Conservation (phyloP, 257 asterid genomes). For the Penstemon barbatus region DNA sequence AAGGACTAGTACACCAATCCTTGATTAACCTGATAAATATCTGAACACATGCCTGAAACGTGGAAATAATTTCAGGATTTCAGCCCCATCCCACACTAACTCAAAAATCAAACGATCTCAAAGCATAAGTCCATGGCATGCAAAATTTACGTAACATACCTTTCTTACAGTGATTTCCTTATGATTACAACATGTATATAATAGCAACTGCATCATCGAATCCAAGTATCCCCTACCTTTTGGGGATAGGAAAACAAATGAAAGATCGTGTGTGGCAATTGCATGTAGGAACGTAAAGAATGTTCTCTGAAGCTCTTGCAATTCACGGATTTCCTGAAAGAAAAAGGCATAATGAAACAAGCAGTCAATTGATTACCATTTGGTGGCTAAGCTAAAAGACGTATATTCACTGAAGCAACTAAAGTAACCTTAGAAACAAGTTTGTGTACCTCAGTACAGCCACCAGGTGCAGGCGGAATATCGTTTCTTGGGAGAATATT, state of each 20-base stretch:
- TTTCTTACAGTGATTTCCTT: constrained; percentile 74
- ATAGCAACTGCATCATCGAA: constrained; percentile 77
- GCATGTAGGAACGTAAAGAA: constrained; percentile 78
- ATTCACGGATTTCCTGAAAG: constrained; percentile 87
- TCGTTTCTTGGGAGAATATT: constrained; percentile 72
- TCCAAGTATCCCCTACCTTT: constrained; percentile 63
- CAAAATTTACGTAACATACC: constrained; percentile 41
- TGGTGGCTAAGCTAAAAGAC: neutral
- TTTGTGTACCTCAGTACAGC: constrained; percentile 77
- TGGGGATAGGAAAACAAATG: constrained; percentile 65
- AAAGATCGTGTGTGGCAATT: constrained; percentile 75
- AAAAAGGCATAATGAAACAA: constrained; percentile 18
- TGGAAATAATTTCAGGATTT: constrained; percentile 9
- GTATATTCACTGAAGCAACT: constrained; percentile 11
- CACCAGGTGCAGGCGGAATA: constrained; percentile 70
- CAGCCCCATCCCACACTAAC: constrained; percentile 12
- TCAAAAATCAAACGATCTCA: neutral
- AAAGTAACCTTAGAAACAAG: constrained; percentile 11
- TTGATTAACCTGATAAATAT: constrained; percentile 81
- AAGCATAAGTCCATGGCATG: constrained; percentile 16
- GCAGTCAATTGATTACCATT: constrained; percentile 10
- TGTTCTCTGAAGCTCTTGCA: constrained; percentile 82
- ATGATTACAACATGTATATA: constrained; percentile 69
- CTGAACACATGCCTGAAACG: constrained; percentile 81
- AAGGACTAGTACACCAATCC: constrained; percentile 77